These are phyloP conservation scores for Ramalina intermedia DNA, from an alignment of 495 filamentous ascomycete genomes.

Conservation along the genomic window DNA sequence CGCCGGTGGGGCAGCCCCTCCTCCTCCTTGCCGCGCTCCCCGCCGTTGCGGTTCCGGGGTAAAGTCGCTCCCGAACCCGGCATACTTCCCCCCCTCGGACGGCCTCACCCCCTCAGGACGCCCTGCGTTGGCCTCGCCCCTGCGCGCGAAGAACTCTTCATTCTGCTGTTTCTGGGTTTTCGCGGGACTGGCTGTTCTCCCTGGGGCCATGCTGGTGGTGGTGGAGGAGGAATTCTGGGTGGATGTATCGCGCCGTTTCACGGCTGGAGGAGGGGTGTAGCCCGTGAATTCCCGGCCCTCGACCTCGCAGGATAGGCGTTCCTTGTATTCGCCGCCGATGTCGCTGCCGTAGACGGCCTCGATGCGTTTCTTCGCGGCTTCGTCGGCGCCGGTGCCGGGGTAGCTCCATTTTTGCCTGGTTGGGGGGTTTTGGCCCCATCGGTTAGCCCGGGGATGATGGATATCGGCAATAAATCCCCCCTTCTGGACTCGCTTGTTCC, in stretches of 20 bases:
- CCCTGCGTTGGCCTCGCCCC: slow-evolving; percentile 68
- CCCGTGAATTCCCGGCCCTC: slow-evolving; percentile 62
- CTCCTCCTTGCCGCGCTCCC: slow-evolving; percentile 4
- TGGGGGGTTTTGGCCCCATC: too few species aligned
- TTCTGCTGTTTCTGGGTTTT: slow-evolving; percentile 46
- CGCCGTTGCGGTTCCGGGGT: slow-evolving; percentile 20
- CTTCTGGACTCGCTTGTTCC: too few species aligned
- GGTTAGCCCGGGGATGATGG: too few species aligned
- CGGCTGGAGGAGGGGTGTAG: not conserved
- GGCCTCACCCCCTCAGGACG: slow-evolving; percentile 62
- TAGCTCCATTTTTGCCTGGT: slow-evolving; percentile 45
- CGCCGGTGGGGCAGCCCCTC: slow-evolving; percentile 37
- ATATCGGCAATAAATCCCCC: too few species aligned
- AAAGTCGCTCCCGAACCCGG: slow-evolving; percentile 71
- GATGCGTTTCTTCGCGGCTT: slow-evolving; percentile 50
- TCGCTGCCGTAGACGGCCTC: slow-evolving; percentile 75
- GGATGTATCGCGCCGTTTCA: not conserved
- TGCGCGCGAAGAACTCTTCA: slow-evolving; percentile 77
- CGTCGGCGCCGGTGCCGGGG: slow-evolving; percentile 36
- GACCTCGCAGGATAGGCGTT: slow-evolving; percentile 69
- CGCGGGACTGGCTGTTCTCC: not conserved
- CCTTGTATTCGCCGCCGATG: slow-evolving; percentile 91
- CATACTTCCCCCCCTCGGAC: slow-evolving; percentile 81
- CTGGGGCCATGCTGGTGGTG: too few species aligned
- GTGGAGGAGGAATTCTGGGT: too few species aligned